Evolutionary conservation across 2,329 filamentous ascomycete species (phyloP), one percentile per base, ranked within the genome.

Genomic region (Lachnellula subtilissima): DNA sequence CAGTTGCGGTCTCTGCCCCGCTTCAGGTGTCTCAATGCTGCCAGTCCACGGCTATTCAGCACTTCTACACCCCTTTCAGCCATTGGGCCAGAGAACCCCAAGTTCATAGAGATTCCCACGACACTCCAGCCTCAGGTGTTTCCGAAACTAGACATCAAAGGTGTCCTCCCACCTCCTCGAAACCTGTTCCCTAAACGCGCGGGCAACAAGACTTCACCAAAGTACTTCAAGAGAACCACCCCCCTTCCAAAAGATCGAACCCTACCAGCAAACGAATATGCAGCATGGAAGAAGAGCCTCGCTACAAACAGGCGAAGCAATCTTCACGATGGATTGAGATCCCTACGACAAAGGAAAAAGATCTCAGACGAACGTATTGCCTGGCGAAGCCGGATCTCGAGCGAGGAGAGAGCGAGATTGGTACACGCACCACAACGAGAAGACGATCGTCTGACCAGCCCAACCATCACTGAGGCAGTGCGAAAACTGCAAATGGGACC

Each of bases 71-170:
- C 70, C n/a, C 64, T 67, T 55, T 69, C 68, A 49, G 74, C 74
- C 50, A 77, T 92, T 61, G 87, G 87, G 17, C 93, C 94, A 49
- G 89, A 97, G 71, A 96, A 91, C 37, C 93, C 94, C 48, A 82
- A 83, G 62, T 97, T 88, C 77, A 88, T 97, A 74, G 85, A 90
- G 63, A 78, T 97, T 54, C 93, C 92, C 48, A 79, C 80, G 64
- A 82, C 88, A 49, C 81, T 84, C n/a, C 91, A 96, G 63, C 59
- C 58, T 35, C 76, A 81, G 63, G 70, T 70, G 14, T 74, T 71
- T 58, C 73, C 67, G 2, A 67, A 72, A 2, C 72, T 73, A 46
- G 64, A 66, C 9, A 71, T 91, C 36, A 91, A 91, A 71, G 94
- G 94, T 64, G 83, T 86, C 55, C 81, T 99, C 0, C 94, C 94